phyloP scores from a whole-genome alignment of 2,329 filamentous ascomycete species.

The Parascedosporium putredinis region DNA sequence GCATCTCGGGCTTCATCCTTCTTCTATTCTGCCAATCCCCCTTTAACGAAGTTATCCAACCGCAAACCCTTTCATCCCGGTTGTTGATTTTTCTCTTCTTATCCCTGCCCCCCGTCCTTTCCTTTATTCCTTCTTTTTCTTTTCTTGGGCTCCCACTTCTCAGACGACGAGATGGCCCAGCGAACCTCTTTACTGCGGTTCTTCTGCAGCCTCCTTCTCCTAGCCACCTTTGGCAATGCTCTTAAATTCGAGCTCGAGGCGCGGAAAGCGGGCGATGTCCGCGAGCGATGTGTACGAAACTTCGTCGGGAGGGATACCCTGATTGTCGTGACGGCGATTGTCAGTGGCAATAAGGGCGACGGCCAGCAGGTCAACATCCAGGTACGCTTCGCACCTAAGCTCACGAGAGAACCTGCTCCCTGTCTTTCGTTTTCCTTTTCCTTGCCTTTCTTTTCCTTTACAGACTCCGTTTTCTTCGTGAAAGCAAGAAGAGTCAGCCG shows the following conservation, averaged over 20 bases:
- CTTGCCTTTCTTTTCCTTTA: no score
- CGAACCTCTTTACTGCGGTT: constrained; percentile 44
- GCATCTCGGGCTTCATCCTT: not conserved
- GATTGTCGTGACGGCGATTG: constrained; percentile 86
- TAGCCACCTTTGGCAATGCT: constrained; percentile 47
- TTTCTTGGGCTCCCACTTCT: not conserved
- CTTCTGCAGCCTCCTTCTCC: constrained; percentile 46
- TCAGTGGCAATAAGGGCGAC: constrained; percentile 79
- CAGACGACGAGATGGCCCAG: constrained; percentile 34
- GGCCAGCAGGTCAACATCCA: constrained; percentile 91
- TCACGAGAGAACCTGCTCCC: not conserved
- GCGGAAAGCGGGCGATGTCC: constrained; percentile 45
- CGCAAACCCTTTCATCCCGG: not conserved
- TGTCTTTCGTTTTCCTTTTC: no score
- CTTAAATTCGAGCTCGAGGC: constrained; percentile 91
- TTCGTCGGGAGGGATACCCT: constrained; percentile 87
- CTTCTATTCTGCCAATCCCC: not conserved
- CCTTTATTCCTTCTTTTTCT: no score
- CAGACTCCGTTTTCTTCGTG: not conserved
- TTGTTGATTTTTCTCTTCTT: not conserved
- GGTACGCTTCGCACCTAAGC: constrained; percentile 38
- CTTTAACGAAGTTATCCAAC: constrained; percentile 1
- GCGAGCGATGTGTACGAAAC: constrained; percentile 89
- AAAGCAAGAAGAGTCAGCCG: no score
- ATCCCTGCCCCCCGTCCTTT: no score